phyloP scores from a whole-genome alignment of 768 basidiomycete genomes.

The Galerina sulciceps region DNA sequence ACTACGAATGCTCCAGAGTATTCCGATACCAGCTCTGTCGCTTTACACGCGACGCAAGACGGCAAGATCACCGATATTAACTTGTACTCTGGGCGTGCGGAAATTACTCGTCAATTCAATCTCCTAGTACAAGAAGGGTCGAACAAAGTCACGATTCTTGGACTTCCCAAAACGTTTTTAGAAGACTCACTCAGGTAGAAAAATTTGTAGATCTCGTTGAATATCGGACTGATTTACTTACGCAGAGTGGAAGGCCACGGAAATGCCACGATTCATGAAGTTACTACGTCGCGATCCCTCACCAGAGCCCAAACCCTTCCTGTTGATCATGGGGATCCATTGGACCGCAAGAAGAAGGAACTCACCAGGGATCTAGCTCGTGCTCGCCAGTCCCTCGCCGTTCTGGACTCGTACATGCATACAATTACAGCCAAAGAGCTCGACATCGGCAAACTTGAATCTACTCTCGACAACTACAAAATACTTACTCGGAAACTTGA shows the following conservation, averaged over 20 bases:
- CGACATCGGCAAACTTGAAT: constrained; percentile 21
- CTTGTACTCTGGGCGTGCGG: constrained; percentile 39
- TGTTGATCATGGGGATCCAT: constrained; percentile 6
- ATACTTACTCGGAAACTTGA: constrained; percentile 29
- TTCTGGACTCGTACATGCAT: constrained; percentile 33
- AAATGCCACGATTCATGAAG: constrained; percentile 41
- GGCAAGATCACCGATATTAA: constrained; percentile 39
- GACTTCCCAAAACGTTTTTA: constrained; percentile 32
- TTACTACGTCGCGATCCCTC: constrained; percentile 5
- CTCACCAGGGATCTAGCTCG: constrained; percentile 27
- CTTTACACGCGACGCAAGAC: constrained; percentile 6
- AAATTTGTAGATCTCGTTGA: neutral
- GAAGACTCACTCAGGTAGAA: constrained; percentile 34
- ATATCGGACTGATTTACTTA: neutral
- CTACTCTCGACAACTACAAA: constrained; percentile 29
- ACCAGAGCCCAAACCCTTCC: constrained; percentile 16
- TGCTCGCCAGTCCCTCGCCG: constrained; percentile 20
- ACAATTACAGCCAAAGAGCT: constrained; percentile 32
- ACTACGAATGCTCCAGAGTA: neutral
- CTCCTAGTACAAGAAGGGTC: constrained; percentile 34
- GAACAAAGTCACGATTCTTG: constrained; percentile 35
- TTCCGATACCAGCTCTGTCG: neutral
- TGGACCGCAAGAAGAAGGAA: constrained; percentile 22
- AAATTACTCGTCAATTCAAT: constrained; percentile 38
- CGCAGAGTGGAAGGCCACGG: constrained; percentile 44